These are phyloP conservation scores for Neotropicomus parvogracilis DNA, from an alignment of 1,284 basidiomycete genomes.

Conservation along the genomic window DNA sequence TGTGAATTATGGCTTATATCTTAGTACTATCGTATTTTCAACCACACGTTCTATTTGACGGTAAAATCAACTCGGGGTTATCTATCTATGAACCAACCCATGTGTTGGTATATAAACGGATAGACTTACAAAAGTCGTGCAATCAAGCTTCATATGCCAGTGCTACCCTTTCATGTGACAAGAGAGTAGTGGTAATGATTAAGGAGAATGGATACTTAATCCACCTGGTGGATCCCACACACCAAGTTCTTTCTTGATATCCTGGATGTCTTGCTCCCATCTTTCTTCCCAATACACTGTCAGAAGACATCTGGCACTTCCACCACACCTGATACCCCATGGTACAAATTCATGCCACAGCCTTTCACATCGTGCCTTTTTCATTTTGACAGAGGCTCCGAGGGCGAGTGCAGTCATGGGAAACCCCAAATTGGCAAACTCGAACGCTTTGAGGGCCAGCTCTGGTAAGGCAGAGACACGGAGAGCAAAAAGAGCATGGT, in stretches of 20 bases:
- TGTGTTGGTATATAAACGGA: neutral
- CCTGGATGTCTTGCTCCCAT: conserved; percentile 81
- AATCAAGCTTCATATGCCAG: neutral
- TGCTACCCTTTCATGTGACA: no score
- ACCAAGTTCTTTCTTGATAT: conserved; percentile 81
- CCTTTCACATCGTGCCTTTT: conserved; percentile 48
- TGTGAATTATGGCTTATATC: conserved; percentile 28
- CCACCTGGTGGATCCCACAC: conserved; percentile 67
- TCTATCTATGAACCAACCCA: neutral
- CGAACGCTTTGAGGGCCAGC: conserved; percentile 94
- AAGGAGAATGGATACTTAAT: conserved; percentile 17
- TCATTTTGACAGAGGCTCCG: conserved; percentile 45
- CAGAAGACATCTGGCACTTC: conserved; percentile 72
- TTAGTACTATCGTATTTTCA: conserved; percentile 11
- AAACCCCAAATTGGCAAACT: conserved; percentile 88
- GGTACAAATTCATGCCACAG: conserved; percentile 80
- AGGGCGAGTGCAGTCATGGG: conserved; percentile 82
- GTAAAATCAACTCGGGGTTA: neutral
- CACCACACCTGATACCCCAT: conserved; percentile 86
- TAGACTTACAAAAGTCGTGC: neutral
- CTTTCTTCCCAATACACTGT: conserved; percentile 95
- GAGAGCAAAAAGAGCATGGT: conserved; percentile 85
- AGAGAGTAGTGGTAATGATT: no score
- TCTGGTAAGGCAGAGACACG: conserved; percentile 91
- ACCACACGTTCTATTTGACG: neutral